Conservation (phyloP, 306 rosid genomes). For the Ziziphus jujuba region DNA sequence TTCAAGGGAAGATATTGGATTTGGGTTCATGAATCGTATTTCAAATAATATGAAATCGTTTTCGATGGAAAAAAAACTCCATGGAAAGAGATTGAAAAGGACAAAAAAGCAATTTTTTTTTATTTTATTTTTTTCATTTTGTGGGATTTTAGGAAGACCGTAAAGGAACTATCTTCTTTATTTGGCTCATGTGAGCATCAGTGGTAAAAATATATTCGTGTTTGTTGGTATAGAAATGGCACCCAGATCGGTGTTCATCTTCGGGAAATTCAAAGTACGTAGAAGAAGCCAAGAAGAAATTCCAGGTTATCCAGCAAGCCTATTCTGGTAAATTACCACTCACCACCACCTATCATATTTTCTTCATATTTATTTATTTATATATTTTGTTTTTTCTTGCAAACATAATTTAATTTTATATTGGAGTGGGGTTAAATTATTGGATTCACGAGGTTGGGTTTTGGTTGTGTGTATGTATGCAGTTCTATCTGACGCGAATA, state of each 20-base stretch:
- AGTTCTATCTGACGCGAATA: conserved; percentile 85
- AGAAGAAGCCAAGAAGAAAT: conserved; percentile 89
- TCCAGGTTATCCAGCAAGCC: conserved; percentile 84
- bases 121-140: too few relatives aligned
- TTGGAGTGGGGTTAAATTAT: background rate
- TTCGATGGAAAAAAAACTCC: conserved; percentile 4
- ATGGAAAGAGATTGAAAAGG: conserved; percentile 11
- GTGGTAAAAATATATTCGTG: conserved; percentile 13
- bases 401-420: background rate
- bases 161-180: background rate
- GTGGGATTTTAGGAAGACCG: conserved; percentile 12
- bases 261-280: conserved; percentile 66
- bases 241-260: conserved; percentile 96
- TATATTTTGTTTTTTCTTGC: background rate
- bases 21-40: too few relatives aligned
- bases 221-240: conserved; percentile 81
- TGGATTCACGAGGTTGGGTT: conserved; percentile 15
- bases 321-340: conserved; percentile 76
- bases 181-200: too few relatives aligned
- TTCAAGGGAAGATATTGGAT: background rate
- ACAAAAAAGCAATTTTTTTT: too few relatives aligned
- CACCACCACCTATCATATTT: background rate
- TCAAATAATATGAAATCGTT: too few relatives aligned
- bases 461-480: background rate
- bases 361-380: conserved; percentile 6